These are phyloP conservation scores for Neoboletus subvelutipes DNA, from an alignment of 768 basidiomycete genomes.

Conservation along the genomic window DNA sequence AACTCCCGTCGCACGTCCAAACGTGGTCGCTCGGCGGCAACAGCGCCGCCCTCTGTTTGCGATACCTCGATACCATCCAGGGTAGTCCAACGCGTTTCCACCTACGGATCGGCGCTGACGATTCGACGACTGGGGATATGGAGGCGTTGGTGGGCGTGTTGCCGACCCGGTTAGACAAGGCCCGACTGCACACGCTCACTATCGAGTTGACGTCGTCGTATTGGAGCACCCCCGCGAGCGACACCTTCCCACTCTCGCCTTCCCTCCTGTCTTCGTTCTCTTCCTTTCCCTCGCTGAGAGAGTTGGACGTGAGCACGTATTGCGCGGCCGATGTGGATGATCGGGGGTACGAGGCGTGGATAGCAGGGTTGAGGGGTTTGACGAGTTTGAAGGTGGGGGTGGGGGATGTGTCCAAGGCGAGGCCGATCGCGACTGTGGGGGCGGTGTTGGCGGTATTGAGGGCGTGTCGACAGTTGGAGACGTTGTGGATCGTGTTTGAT, in stretches of 20 bases:
- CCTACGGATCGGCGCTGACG: conserved; percentile 27
- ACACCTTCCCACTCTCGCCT: conserved; percentile 22
- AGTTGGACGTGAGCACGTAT: conserved; percentile 23
- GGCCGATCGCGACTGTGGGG: conserved; percentile 17
- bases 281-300: conserved; percentile 14
- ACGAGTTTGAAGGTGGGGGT: conserved; percentile 22
- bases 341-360: conserved; percentile 13
- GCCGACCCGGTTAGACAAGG: conserved; percentile 13
- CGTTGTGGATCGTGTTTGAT: conserved; percentile 24
- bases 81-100: conserved; percentile 18
- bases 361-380: conserved; percentile 11
- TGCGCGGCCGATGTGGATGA: conserved; percentile 23
- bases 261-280: conserved; percentile 15
- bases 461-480: conserved; percentile 19
- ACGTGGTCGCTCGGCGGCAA: conserved; percentile 26
- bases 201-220: conserved; percentile 30
- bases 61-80: conserved; percentile 21
- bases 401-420: conserved; percentile 16
- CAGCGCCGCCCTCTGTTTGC: conserved; percentile 21
- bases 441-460: conserved; percentile 23
- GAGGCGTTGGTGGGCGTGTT: conserved; percentile 11
- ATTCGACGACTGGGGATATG: conserved; percentile 22
- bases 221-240: conserved; percentile 24
- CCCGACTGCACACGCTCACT: conserved; percentile 8
- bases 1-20: conserved; percentile 16